These are phyloP conservation scores for Tephrocybe rancida DNA, from an alignment of 768 basidiomycete genomes.

Conservation along the genomic window DNA sequence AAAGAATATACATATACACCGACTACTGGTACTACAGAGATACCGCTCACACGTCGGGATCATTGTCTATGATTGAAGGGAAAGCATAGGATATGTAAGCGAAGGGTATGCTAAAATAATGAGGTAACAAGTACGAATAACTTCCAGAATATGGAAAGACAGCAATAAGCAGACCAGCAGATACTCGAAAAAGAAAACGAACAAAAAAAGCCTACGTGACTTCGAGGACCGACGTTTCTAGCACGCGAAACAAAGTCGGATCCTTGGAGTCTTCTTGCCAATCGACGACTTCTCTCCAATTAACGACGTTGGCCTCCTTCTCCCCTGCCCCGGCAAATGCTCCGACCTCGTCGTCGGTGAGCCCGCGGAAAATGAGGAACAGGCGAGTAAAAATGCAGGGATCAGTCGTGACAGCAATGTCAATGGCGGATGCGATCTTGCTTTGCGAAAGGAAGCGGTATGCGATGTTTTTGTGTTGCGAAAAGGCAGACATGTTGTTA, in stretches of 20 bases:
- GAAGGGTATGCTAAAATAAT: conserved; percentile 12
- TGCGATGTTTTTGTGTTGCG: conserved; percentile 82
- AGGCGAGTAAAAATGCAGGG: conserved; percentile 82
- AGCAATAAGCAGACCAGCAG: neutral
- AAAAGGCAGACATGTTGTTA: conserved; percentile 75
- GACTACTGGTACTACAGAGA: conserved; percentile 13
- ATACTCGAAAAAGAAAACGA: neutral
- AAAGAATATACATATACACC: neutral
- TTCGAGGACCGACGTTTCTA: conserved; percentile 82
- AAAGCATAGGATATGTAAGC: conserved; percentile 4
- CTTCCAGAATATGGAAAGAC: too few relatives aligned
- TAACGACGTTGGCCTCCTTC: conserved; percentile 80
- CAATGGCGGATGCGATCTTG: conserved; percentile 83
- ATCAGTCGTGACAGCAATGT: conserved; percentile 81
- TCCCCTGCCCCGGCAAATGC: conserved; percentile 79
- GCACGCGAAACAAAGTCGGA: conserved; percentile 68
- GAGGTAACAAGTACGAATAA: too few relatives aligned
- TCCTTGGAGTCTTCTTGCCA: conserved; percentile 86
- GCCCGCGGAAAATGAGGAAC: conserved; percentile 85
- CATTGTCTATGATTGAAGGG: conserved; percentile 4
- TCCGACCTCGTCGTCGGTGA: conserved; percentile 78
- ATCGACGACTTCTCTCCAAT: conserved; percentile 81
- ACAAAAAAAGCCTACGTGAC: conserved; percentile 40
- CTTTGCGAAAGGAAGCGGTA: conserved; percentile 85
- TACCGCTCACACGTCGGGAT: conserved; percentile 3